Evolutionary conservation across 1,284 basidiomycete species (phyloP), one percentile per base, ranked within the genome.

Genomic region (Boletellus dicymbophilus): DNA sequence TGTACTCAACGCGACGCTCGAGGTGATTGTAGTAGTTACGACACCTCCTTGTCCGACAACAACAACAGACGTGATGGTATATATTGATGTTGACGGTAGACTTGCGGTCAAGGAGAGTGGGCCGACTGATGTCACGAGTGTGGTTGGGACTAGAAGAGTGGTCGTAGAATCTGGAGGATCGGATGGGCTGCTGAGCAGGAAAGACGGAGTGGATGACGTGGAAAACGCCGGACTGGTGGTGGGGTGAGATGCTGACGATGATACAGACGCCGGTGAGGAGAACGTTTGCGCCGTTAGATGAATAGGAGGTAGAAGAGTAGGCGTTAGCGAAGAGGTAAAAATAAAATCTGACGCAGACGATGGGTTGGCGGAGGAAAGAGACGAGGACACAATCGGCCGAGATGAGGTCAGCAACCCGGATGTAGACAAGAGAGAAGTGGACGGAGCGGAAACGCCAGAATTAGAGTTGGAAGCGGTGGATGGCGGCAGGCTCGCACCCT

Each of bases 1-100:
- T 0, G 64, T 66, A 25, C 66, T 69, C 34, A 69, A 50, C 20
- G 49, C 55, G 8, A 45, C 28, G 13, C 52, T 66, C 10, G 64
- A 52, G 9, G 63, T 56, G 33, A 66, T 37, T 34, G 59, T 54
- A 13, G 50, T 37, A 11, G 66, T 62, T 15, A 42, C 38, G 3
- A 54, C 55, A 21, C 37, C 58, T 13, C 39, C 53, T 46, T 51
- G 51, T 27, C 44, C 56, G 16, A 10, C 20, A 34, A 10, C 20
- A 34, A 66, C 1, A n/a, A 54, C 11, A 16, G 67, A 63, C 5
- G 51, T 64, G 34, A 60, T 31, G 6, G 51, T 62, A 37, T 52
- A 50, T 8, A 56, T 66, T 40, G 66, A 67, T 3, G 50, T 40
- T 3, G 52, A 44, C 10, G 49, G 51, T 4, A 31, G 37, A 8